phyloP scores from a whole-genome alignment of 495 filamentous ascomycete species.

The Aspergillus mulundensis region DNA sequence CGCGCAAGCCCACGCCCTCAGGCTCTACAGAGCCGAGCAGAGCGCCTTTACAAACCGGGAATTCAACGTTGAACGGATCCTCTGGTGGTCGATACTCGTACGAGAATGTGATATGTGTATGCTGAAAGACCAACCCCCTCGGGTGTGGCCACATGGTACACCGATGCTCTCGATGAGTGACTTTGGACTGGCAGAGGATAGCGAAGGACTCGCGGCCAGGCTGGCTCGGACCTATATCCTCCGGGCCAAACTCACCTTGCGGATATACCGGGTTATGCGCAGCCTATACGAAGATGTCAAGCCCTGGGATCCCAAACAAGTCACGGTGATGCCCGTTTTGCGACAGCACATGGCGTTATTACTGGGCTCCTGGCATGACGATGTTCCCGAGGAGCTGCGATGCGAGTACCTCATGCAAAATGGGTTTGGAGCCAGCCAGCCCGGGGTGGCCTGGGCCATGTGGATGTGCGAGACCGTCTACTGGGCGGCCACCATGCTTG shows the following conservation, averaged over 20 bases:
- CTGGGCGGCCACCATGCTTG: neutral
- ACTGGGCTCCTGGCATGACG: neutral
- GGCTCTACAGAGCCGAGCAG: neutral
- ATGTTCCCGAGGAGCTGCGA: neutral
- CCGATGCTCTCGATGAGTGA: neutral
- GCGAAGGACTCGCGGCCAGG: neutral
- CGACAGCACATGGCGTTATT: neutral
- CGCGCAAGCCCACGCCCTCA: neutral
- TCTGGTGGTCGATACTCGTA: neutral
- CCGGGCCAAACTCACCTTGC: neutral
- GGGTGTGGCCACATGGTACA: neutral
- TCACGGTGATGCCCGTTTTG: neutral
- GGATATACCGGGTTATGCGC: neutral
- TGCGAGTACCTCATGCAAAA: neutral
- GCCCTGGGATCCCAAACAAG: neutral
- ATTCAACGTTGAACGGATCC: neutral
- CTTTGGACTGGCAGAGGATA: neutral
- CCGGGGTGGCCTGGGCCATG: neutral
- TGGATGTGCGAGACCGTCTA: neutral
- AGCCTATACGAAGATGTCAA: neutral
- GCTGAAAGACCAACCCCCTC: neutral
- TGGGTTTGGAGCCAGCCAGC: neutral
- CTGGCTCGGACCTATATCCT: neutral
- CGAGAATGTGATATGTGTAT: neutral
- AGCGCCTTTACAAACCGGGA: neutral